Percentiles rank a stretch among this genome's conserved stretches.
phyloP scores from a whole-genome alignment of 345 rosid species.

The Salix arbutifolia region DNA sequence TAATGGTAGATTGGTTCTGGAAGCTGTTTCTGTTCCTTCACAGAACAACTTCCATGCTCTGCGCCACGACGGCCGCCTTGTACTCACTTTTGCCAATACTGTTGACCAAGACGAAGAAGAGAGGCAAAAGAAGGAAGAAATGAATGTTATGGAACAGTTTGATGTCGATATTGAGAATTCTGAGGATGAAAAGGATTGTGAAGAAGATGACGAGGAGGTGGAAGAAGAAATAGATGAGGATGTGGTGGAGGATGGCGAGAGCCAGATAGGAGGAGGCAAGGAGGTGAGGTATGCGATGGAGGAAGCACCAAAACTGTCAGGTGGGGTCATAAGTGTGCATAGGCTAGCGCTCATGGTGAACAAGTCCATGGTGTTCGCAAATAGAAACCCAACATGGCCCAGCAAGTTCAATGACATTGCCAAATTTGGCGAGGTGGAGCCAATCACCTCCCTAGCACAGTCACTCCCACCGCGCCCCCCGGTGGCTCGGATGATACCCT shows the following conservation, averaged over 20 bases:
- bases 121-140: not conserved
- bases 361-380: constrained; percentile 44
- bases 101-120: constrained; percentile 10
- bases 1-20: constrained; percentile 82
- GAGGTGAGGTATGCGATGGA: constrained; percentile 25
- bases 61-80: constrained; percentile 86
- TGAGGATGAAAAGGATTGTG: constrained; percentile 10
- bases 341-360: constrained; percentile 51
- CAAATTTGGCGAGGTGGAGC: constrained; percentile 16
- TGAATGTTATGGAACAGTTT: constrained; percentile 1
- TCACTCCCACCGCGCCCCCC: constrained; percentile 59
- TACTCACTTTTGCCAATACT: constrained; percentile 51
- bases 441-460: constrained; percentile 37
- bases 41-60: constrained; percentile 64
- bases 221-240: constrained; percentile 21
- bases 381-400: constrained; percentile 51
- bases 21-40: constrained; percentile 74
- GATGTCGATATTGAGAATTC: constrained; percentile 15
- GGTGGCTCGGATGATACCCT: constrained; percentile 36
- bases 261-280: not conserved
- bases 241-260: constrained; percentile 10
- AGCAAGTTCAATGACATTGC: constrained; percentile 25
- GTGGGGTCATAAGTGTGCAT: constrained; percentile 39
- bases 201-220: constrained; percentile 23
- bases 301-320: constrained; percentile 33